These are phyloP conservation scores for Kuraishia ogatae DNA, from an alignment of 805 yeast species.

Conservation along the genomic window DNA sequence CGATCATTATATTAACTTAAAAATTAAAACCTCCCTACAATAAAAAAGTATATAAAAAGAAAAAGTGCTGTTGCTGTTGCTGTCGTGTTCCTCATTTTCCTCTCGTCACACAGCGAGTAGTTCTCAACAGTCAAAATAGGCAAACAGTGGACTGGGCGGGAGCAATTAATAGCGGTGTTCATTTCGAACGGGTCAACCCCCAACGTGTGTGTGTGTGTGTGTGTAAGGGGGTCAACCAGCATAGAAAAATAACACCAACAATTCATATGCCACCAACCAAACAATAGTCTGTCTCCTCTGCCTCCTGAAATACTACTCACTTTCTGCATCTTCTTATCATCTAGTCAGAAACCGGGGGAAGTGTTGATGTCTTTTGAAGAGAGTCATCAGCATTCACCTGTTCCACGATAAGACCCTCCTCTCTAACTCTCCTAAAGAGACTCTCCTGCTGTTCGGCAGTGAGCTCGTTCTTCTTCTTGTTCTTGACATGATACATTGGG, in stretches of 20 bases:
- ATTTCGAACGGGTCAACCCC: background rate
- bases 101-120: background rate
- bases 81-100: background rate
- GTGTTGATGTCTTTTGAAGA: background rate
- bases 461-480: slow-evolving; percentile 54
- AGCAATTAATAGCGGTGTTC: background rate
- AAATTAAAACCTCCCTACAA: background rate
- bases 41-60: too few species aligned
- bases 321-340: background rate
- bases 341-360: background rate
- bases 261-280: background rate
- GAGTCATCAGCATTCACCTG: slow-evolving; percentile 1
- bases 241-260: background rate
- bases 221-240: background rate
- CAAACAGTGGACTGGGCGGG: background rate
- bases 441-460: slow-evolving; percentile 41
- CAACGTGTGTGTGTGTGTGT: slow-evolving; percentile 3
- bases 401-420: slow-evolving; percentile 20
- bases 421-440: slow-evolving; percentile 35
- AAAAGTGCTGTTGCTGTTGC: background rate
- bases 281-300: background rate
- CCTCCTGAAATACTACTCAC: background rate
- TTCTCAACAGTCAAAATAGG: background rate
- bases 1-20: background rate
- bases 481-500: slow-evolving; percentile 68